phyloP scores from a whole-genome alignment of 257 asterid species.

The Cinchona pubescens region DNA sequence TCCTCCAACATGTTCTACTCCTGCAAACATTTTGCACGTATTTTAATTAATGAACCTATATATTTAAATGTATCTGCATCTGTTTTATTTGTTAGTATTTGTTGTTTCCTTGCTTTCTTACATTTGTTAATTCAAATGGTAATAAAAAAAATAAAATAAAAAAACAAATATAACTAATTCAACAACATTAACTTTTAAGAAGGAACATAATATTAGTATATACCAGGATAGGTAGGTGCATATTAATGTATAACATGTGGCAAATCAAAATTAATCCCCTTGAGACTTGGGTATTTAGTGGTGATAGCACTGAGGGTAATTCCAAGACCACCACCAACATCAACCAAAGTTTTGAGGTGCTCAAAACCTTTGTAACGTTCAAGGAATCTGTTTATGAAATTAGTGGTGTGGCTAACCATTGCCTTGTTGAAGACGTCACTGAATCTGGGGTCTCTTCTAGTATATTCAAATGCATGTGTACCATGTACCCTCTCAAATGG shows the following conservation, averaged over 20 bases:
- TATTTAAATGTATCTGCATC: too few species aligned
- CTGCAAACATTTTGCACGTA: too few species aligned
- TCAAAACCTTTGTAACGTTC: conserved; percentile 37
- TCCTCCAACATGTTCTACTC: too few species aligned
- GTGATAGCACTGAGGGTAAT: conserved; percentile 31
- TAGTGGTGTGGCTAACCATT: conserved; percentile 30
- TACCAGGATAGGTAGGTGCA: conserved; percentile 41
- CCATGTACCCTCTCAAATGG: conserved; percentile 36
- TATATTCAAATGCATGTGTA: conserved; percentile 28
- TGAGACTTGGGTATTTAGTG: conserved; percentile 32
- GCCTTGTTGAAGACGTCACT: conserved; percentile 33
- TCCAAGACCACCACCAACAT: conserved; percentile 50
- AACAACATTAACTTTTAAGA: too few species aligned
- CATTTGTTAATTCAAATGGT: too few species aligned
- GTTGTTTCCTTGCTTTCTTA: too few species aligned
- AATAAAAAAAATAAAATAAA: neutral
- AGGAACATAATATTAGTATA: neutral
- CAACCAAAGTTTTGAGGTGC: conserved; percentile 35
- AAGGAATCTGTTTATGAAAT: conserved; percentile 27
- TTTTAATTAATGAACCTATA: too few species aligned
- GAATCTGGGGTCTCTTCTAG: conserved; percentile 22
- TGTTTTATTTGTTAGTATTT: too few species aligned
- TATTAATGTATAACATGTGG: conserved; percentile 33
- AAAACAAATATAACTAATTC: neutral
- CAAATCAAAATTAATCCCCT: conserved; percentile 34